phyloP scores from a whole-genome alignment of 805 yeast genomes.

The Saccharomycopsis capsularis region DNA sequence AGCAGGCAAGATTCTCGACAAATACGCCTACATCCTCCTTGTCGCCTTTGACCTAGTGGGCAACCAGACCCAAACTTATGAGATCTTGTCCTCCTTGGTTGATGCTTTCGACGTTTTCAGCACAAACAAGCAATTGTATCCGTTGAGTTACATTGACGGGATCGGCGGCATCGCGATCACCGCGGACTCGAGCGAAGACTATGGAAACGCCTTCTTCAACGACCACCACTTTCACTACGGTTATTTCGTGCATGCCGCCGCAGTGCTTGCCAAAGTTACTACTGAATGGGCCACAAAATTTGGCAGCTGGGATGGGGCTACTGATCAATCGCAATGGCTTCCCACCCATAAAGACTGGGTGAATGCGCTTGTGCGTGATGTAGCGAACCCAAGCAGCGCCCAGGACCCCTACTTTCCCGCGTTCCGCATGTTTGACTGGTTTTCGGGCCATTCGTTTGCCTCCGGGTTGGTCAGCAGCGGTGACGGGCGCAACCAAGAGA shows the following conservation, averaged over 20 bases:
- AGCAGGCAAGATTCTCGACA: conserved; percentile 49
- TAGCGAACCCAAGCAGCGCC: conserved; percentile 53
- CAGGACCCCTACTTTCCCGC: conserved; percentile 54
- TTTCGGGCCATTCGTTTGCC: conserved; percentile 69
- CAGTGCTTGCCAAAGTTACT: conserved; percentile 66
- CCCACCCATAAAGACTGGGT: conserved; percentile 46
- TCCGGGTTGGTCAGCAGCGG: conserved; percentile 54
- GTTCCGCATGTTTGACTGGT: conserved; percentile 64
- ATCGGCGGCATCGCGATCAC: conserved; percentile 52
- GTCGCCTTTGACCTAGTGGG: conserved; percentile 43
- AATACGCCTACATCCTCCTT: conserved; percentile 49
- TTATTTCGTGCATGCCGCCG: conserved; percentile 77
- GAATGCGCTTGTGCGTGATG: conserved; percentile 56
- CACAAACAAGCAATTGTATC: conserved; percentile 38
- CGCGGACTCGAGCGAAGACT: conserved; percentile 44
- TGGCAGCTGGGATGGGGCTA: too few species aligned
- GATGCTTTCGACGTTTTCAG: conserved; percentile 38
- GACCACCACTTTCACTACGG: conserved; percentile 90
- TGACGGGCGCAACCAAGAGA: conserved; percentile 68
- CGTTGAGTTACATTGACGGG: conserved; percentile 51
- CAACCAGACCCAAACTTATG: conserved; percentile 34
- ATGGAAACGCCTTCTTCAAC: conserved; percentile 70
- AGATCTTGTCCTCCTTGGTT: conserved; percentile 34
- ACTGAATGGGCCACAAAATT: conserved; percentile 37
- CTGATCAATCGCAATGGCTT: conserved; percentile 52